These are phyloP conservation scores for Schizophyllum commune DNA, from an alignment of 1,284 basidiomycete genomes.

Conservation along the genomic window DNA sequence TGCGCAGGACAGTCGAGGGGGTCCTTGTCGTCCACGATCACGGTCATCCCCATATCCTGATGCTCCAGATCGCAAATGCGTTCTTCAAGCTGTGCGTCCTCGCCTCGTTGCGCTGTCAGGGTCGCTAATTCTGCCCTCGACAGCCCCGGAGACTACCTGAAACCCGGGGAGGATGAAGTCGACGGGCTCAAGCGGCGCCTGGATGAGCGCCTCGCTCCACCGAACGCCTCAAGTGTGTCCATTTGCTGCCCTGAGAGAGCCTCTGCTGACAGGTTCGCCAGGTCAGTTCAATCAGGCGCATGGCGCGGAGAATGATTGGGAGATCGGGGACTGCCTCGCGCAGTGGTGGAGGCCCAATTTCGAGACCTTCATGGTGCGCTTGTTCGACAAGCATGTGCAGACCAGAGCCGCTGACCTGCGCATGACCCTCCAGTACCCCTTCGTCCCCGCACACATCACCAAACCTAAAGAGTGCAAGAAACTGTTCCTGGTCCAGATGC, in stretches of 20 bases:
- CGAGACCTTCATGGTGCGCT: conserved; percentile 92
- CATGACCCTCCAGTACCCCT: conserved; percentile 73
- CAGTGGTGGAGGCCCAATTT: conserved; percentile 99
- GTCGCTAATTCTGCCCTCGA: conserved; percentile 3
- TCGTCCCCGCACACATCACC: conserved; percentile 92
- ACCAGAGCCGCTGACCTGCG: neutral
- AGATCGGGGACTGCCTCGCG: conserved; percentile 89
- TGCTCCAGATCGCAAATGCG: conserved; percentile 97
- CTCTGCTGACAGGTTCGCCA: neutral
- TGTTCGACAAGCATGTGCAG: conserved; percentile 1
- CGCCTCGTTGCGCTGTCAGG: neutral
- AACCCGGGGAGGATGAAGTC: conserved; percentile 90
- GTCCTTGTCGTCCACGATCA: conserved; percentile 94
- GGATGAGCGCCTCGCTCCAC: conserved; percentile 83
- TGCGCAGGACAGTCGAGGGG: conserved; percentile 93
- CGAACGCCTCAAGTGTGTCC: conserved; percentile 26
- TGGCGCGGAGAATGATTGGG: conserved; percentile 85
- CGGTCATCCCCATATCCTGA: conserved; percentile 91
- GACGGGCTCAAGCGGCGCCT: conserved; percentile 84
- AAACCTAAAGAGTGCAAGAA: conserved; percentile 99
- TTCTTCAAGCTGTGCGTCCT: conserved; percentile 91
- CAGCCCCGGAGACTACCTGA: conserved; percentile 97
- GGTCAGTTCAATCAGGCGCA: conserved; percentile 58
- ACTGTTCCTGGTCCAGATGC: conserved; percentile 92
- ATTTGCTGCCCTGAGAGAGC: neutral